Base-by-base conservation (phyloP, 768 basidiomycete species). In the Gloeophyllum trabeum region DNA sequence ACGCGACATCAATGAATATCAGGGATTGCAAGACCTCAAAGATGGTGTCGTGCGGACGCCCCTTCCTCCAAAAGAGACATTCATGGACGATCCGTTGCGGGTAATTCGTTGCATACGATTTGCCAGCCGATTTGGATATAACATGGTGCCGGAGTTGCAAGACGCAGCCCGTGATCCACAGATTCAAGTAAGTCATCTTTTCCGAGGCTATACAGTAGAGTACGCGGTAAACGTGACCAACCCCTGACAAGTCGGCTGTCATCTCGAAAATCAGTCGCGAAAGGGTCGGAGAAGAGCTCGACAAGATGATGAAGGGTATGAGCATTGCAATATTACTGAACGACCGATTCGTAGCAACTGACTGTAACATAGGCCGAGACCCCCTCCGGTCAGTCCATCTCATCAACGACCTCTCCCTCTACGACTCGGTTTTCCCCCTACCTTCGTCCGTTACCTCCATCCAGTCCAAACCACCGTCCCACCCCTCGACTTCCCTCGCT, bases 71-170 rank as follows among this genome's bases (percentile, higher is more conserved):
- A 57, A 65, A 49, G 76, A 91, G 57, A 99, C 96, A 2, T 98
- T 98, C 54, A 61, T 75, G 20, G 96, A 99, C 52, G 96, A 99
- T 60, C 96, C 96, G 4, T 63, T 99, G 10, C 79, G 96, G 12
- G 77, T 98, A n/a, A 59, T 98, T 19, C 75, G 96, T 26, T 91
- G 89, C 48, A 61, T 98, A 19, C 69, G 96, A 43, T 99, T 99
- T 58, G 84, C 94, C 1, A 88, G 88, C 52, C 71, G 94, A 34
- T 90, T 89, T 56, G 86, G 86, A 19, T 94, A 93, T 51, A 64
- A 68, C 10, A 68, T 97, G 41, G 83, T 84, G 14, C 62, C 67
- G 1, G 82, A 82, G 39, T 63, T 96, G 18, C 62, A 67, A 39
- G 66, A 71, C 12, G 78, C 86, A 13, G 80, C 75, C 2, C 68